Conservation (phyloP, 768 basidiomycete genomes). For the Thelephora aurantiotincta region DNA sequence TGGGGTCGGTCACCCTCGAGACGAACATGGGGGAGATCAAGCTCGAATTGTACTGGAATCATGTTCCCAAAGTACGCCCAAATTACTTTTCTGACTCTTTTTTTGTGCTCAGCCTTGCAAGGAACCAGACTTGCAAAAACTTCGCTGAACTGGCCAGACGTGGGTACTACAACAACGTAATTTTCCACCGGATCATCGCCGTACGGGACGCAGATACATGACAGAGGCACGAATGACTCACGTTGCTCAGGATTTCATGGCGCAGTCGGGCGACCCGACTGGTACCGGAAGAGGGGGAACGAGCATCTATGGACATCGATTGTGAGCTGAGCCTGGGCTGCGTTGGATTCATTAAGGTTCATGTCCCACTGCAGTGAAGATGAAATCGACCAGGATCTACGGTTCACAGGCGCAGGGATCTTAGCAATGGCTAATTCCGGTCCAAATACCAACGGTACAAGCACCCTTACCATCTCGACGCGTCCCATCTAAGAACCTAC, state of each 20-base stretch:
- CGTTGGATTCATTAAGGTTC: neutral
- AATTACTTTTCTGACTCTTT: neutral
- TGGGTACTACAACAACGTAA: slow-evolving; percentile 83
- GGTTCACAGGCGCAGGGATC: slow-evolving; percentile 94
- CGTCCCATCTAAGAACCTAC: slow-evolving; percentile 2
- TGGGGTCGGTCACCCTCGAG: slow-evolving; percentile 58
- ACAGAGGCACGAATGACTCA: neutral
- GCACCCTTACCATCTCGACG: neutral
- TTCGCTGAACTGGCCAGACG: slow-evolving; percentile 82
- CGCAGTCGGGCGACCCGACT: slow-evolving; percentile 91
- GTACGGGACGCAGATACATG: slow-evolving; percentile 26
- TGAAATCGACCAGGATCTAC: slow-evolving; percentile 79
- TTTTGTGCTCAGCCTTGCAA: slow-evolving; percentile 7
- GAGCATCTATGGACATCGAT: slow-evolving; percentile 81
- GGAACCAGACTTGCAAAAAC: slow-evolving; percentile 78
- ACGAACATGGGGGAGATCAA: slow-evolving; percentile 80
- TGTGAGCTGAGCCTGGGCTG: slow-evolving; percentile 30
- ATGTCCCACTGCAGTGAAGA: slow-evolving; percentile 48
- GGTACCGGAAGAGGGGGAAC: slow-evolving; percentile 89
- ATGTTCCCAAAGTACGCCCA: slow-evolving; percentile 55
- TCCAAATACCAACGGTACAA: slow-evolving; percentile 72
- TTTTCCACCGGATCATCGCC: slow-evolving; percentile 87
- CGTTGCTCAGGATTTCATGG: slow-evolving; percentile 79
- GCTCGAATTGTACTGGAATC: slow-evolving; percentile 86
- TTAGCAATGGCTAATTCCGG: slow-evolving; percentile 97